These are phyloP conservation scores for Aurinia saxatilis DNA, from an alignment of 345 rosid species.

Conservation along the genomic window DNA sequence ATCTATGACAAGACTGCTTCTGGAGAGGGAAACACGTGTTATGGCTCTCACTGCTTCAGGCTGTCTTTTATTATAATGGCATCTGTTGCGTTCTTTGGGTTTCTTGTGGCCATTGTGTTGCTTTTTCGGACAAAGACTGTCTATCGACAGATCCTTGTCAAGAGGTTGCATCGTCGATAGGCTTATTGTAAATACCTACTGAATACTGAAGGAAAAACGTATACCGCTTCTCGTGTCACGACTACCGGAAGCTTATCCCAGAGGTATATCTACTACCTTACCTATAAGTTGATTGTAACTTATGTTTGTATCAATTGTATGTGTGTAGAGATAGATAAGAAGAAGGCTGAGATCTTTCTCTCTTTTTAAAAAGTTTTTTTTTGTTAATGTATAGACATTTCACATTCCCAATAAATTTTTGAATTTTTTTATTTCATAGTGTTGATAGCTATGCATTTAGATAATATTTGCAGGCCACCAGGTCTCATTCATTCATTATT, in stretches of 20 bases:
- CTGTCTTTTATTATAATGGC: slow-evolving; percentile 74
- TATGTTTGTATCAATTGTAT: not conserved
- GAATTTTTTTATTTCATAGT: not conserved
- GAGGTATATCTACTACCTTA: not conserved
- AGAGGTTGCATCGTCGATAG: slow-evolving; percentile 34
- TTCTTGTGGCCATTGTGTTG: slow-evolving; percentile 43
- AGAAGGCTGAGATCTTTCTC: slow-evolving; percentile 7
- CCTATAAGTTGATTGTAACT: slow-evolving; percentile 3
- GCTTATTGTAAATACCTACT: slow-evolving; percentile 9
- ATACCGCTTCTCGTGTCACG: not conserved
- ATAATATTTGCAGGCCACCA: slow-evolving; percentile 5
- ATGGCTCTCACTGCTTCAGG: slow-evolving; percentile 66
- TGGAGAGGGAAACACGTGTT: slow-evolving; percentile 44
- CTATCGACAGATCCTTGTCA: slow-evolving; percentile 41
- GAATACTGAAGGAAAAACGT: not conserved
- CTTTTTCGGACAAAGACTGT: slow-evolving; percentile 53
- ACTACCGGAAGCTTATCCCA: not conserved
- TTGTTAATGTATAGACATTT: slow-evolving; percentile 7
- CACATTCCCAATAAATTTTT: slow-evolving; percentile 4
- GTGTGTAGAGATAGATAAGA: slow-evolving; percentile 3
- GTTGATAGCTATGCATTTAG: not conserved
- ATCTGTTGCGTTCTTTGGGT: slow-evolving; percentile 50
- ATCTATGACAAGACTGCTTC: slow-evolving; percentile 55
- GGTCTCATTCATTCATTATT: slow-evolving; percentile 6
- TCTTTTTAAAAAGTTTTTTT: not conserved